These are phyloP conservation scores for Ceratobasidium sp. DNA, from an alignment of 1,284 basidiomycete species.

Conservation along the genomic window DNA sequence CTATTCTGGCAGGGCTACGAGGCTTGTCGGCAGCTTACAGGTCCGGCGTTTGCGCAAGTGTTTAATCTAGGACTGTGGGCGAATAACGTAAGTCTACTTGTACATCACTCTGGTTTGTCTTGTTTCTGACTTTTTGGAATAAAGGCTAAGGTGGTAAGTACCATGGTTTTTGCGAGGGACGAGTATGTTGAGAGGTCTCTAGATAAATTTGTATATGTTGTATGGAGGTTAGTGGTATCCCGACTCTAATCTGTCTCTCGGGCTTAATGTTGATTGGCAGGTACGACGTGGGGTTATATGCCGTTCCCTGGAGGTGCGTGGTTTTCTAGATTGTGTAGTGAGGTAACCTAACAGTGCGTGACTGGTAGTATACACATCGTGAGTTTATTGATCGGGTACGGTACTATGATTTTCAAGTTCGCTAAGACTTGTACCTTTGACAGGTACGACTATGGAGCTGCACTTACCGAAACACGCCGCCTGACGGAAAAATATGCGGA, in stretches of 20 bases:
- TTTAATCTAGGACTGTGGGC: slow-evolving; percentile 82
- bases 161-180: too few species aligned
- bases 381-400: slow-evolving; percentile 50
- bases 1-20: slow-evolving; percentile 59
- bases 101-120: not conserved
- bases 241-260: not conserved
- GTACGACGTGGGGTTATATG: slow-evolving; percentile 82
- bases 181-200: not conserved
- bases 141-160: slow-evolving; percentile 35
- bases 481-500: slow-evolving; percentile 79
- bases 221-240: slow-evolving; percentile 58
- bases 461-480: slow-evolving; percentile 73
- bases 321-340: not conserved
- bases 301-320: slow-evolving; percentile 67
- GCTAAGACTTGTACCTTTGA: slow-evolving; percentile 60
- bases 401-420: not conserved
- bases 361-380: slow-evolving; percentile 51
- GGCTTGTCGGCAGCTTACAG: slow-evolving; percentile 69
- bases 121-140: not conserved
- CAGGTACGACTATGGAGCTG: slow-evolving; percentile 60
- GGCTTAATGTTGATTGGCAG: slow-evolving; percentile 53
- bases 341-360: slow-evolving; percentile 39
- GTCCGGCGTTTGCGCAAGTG: slow-evolving; percentile 77
- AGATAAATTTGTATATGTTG: slow-evolving; percentile 80
- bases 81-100: slow-evolving; percentile 69